Evolutionary conservation across 2,329 filamentous ascomycete genomes (phyloP).

Genomic region (Tolypocladium tropicale): DNA sequence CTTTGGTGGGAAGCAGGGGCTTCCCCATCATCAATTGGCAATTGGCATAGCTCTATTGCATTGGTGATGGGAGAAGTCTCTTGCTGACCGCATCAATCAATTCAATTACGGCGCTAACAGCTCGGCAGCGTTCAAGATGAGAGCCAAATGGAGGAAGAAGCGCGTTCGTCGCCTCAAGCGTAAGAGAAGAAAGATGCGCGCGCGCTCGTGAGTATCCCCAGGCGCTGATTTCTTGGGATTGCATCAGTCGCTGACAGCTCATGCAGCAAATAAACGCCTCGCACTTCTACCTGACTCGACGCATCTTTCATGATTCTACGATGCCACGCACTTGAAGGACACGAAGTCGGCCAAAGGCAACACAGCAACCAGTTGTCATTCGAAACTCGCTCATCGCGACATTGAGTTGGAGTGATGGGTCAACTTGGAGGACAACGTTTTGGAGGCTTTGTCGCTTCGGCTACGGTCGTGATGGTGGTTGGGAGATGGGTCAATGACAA

Average conservation of each 20-base stretch:
- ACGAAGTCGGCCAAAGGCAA: slow-evolving; percentile 10
- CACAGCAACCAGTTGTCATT: slow-evolving; percentile 3
- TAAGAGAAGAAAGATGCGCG: slow-evolving; percentile 99
- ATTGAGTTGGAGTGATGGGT: not conserved
- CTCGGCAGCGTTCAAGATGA: slow-evolving; percentile 45
- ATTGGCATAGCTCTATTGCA: not conserved
- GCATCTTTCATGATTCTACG: slow-evolving; percentile 31
- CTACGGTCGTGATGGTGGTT: slow-evolving; percentile 14
- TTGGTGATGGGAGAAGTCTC: not conserved
- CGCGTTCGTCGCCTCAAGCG: slow-evolving; percentile 96
- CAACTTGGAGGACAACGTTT: slow-evolving; percentile 10
- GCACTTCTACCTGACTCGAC: slow-evolving; percentile 46
- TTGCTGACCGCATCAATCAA: not conserved
- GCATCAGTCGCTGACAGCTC: slow-evolving; percentile 20
- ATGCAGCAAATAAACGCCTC: slow-evolving; percentile 57
- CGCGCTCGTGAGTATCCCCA: slow-evolving; percentile 69
- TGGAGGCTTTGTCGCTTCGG: slow-evolving; percentile 8
- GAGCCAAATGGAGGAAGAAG: slow-evolving; percentile 99
- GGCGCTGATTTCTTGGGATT: not conserved
- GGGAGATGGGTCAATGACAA: slow-evolving; percentile 22
- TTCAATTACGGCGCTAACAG: slow-evolving; percentile 6
- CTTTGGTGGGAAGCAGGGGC: not conserved
- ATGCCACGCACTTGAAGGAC: slow-evolving; percentile 20
- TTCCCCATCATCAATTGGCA: not conserved
- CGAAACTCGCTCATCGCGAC: not conserved